These are phyloP conservation scores for Candida sojae DNA, from an alignment of 1,139 yeast genomes.

Conservation along the genomic window DNA sequence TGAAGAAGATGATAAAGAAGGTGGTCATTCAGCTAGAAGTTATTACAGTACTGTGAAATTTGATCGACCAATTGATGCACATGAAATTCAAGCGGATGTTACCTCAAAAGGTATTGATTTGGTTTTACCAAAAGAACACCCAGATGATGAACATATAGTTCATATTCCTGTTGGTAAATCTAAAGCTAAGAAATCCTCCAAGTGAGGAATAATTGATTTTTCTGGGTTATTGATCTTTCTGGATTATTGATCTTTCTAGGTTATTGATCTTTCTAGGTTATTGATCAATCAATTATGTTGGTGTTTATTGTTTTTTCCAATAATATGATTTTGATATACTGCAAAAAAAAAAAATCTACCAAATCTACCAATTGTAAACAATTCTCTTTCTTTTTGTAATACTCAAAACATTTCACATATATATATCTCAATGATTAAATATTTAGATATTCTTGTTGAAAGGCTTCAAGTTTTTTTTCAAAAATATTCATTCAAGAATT, in stretches of 20 bases:
- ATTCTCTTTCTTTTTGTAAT: no score
- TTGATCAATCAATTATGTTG: neutral
- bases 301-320: neutral
- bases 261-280: no score
- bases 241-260: no score
- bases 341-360: neutral
- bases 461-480: slow-evolving; percentile 3
- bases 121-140: slow-evolving; percentile 26
- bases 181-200: neutral
- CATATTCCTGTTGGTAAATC: slow-evolving; percentile 14
- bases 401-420: no score
- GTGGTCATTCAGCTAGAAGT: slow-evolving; percentile 15
- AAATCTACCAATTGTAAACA: no score
- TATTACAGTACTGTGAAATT: slow-evolving; percentile 25
- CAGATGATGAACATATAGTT: slow-evolving; percentile 21
- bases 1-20: slow-evolving; percentile 19
- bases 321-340: neutral
- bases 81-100: slow-evolving; percentile 24
- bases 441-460: neutral
- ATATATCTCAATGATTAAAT: neutral
- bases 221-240: no score
- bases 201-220: neutral
- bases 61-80: slow-evolving; percentile 24
- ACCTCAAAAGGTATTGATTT: slow-evolving; percentile 21
- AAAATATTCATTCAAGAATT: neutral